phyloP scores from a whole-genome alignment of 768 basidiomycete species.

The Baorangia bicolor region DNA sequence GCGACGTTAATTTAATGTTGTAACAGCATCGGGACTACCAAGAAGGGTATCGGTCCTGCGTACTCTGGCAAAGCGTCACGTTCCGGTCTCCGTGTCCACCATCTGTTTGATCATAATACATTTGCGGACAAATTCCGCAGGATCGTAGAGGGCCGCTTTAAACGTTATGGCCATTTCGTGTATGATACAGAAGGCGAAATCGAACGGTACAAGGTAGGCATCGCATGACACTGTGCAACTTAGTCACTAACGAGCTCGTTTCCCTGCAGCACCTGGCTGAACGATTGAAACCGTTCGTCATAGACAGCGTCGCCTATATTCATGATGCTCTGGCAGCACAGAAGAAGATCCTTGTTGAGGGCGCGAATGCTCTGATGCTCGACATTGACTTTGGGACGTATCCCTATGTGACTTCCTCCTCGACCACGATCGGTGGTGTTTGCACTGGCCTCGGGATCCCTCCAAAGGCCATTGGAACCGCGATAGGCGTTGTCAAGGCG shows the following conservation, averaged over 20 bases:
- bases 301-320: slow-evolving; percentile 84
- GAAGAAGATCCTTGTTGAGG: slow-evolving; percentile 90
- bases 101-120: slow-evolving; percentile 82
- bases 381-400: slow-evolving; percentile 98
- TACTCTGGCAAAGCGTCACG: slow-evolving; percentile 98
- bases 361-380: slow-evolving; percentile 98
- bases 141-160: slow-evolving; percentile 95
- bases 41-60: slow-evolving; percentile 97
- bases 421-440: slow-evolving; percentile 92
- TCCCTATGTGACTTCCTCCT: slow-evolving; percentile 94
- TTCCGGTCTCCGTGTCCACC: slow-evolving; percentile 93
- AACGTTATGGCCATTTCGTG: slow-evolving; percentile 96
- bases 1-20: neutral
- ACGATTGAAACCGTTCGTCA: slow-evolving; percentile 81
- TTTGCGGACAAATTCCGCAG: slow-evolving; percentile 94
- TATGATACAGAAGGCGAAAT: slow-evolving; percentile 99
- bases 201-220: slow-evolving; percentile 78
- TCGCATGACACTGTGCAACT: neutral
- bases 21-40: slow-evolving; percentile 91
- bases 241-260: neutral
- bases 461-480: slow-evolving; percentile 79
- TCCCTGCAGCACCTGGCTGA: slow-evolving; percentile 69
- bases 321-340: slow-evolving; percentile 73
- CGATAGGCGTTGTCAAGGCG: slow-evolving; percentile 94
- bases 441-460: slow-evolving; percentile 98